phyloP scores from a whole-genome alignment of 352 stramenopile genomes.

The Phytophthora sojae region DNA sequence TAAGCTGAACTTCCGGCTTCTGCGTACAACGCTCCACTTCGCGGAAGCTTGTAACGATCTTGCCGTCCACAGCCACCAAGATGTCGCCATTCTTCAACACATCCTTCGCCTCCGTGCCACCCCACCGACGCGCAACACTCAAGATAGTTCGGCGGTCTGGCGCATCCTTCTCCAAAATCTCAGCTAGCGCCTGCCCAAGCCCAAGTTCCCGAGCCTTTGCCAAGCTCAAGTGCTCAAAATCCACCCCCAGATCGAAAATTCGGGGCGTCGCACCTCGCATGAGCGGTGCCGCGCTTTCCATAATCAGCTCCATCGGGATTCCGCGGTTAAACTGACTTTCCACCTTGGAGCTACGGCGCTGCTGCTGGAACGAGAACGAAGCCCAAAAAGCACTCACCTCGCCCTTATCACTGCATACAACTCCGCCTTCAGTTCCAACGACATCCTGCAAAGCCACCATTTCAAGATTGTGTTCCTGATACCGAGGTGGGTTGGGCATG shows the following conservation, averaged over 20 bases:
- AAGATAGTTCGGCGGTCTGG: constrained; percentile 82
- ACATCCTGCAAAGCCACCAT: constrained; percentile 89
- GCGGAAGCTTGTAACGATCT: constrained; percentile 87
- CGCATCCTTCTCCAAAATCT: constrained; percentile 76
- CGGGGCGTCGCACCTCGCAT: constrained; percentile 75
- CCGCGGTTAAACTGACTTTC: constrained; percentile 90
- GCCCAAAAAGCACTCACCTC: constrained; percentile 87
- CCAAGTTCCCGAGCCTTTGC: constrained; percentile 90
- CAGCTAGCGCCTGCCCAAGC: constrained; percentile 78
- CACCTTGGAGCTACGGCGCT: constrained; percentile 73
- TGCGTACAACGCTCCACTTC: constrained; percentile 86
- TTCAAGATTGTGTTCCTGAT: constrained; percentile 90
- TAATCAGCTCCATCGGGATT: constrained; percentile 89
- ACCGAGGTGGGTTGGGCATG: constrained; percentile 83
- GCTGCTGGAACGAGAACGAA: constrained; percentile 90
- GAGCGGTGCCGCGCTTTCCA: constrained; percentile 82
- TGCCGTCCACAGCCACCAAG: constrained; percentile 83
- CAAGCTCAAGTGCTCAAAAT: constrained; percentile 90
- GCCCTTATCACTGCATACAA: constrained; percentile 74
- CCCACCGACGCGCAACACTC: constrained; percentile 78
- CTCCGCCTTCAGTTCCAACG: constrained; percentile 81
- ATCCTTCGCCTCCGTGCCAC: constrained; percentile 72
- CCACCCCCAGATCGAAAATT: constrained; percentile 84
- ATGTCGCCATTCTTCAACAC: constrained; percentile 88
- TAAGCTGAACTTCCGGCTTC: constrained; percentile 82